Conservation (phyloP, 208 protist species). For the Leishmania lainsoni region DNA sequence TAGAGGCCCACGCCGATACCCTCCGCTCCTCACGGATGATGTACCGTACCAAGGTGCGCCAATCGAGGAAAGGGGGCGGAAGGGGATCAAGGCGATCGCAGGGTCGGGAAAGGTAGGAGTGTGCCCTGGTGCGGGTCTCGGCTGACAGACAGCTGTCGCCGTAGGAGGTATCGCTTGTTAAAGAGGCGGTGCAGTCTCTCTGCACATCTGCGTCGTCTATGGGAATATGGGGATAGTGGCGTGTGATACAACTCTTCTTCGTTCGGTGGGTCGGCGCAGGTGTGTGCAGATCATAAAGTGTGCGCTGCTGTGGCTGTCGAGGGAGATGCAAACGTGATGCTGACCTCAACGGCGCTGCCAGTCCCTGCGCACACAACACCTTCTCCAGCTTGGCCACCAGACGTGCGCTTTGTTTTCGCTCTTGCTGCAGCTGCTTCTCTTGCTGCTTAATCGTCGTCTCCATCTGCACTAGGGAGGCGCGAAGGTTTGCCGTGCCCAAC, state of each 20-base stretch:
- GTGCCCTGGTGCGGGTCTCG: not conserved
- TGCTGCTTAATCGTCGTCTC: slow-evolving; percentile 53
- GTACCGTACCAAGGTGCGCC: slow-evolving; percentile 38
- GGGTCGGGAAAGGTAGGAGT: not conserved
- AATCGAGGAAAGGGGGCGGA: slow-evolving; percentile 23
- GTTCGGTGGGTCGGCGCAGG: slow-evolving; percentile 11
- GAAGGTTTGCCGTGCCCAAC: slow-evolving; percentile 39
- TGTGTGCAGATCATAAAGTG: not conserved
- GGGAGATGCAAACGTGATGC: not conserved
- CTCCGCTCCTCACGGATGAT: slow-evolving; percentile 31
- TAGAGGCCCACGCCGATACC: not conserved
- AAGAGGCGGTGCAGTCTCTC: slow-evolving; percentile 9
- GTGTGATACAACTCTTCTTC: not conserved
- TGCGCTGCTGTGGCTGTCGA: not conserved
- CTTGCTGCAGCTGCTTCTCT: slow-evolving; percentile 50
- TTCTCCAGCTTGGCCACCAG: slow-evolving; percentile 40
- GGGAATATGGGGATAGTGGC: not conserved
- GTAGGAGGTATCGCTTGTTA: slow-evolving; percentile 7
- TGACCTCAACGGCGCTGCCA: not conserved
- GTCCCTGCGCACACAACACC: slow-evolving; percentile 18
- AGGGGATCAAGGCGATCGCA: slow-evolving; percentile 4
- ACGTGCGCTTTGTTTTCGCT: slow-evolving; percentile 46
- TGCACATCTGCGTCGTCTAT: not conserved
- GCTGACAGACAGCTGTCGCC: not conserved
- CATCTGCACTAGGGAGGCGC: slow-evolving; percentile 42